A percentile compares a stretch with the other conserved stretches of the same genome.
These are phyloP conservation scores for Decorospora gaudefroyi DNA, from an alignment of 2,329 filamentous ascomycete species.

Conservation along the genomic window DNA sequence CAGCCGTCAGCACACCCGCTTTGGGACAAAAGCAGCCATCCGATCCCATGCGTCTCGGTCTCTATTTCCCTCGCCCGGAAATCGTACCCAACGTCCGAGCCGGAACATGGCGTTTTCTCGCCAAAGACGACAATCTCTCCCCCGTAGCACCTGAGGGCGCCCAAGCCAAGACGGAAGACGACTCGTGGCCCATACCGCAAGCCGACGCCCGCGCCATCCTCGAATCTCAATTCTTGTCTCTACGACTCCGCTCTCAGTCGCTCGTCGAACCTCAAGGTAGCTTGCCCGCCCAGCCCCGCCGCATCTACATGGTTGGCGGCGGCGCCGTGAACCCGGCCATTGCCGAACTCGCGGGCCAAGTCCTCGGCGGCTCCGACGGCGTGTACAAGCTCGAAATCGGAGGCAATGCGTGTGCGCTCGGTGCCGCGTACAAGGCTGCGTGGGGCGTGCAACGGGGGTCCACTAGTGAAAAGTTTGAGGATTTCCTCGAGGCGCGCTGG, in stretches of 20 bases:
- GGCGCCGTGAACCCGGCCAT: conserved; percentile 90
- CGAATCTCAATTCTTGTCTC: conserved; percentile 91
- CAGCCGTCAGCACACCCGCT: conserved; percentile 68
- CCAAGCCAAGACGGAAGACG: conserved; percentile 38
- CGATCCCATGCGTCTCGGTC: conserved; percentile 76
- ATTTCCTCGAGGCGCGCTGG: conserved; percentile 83
- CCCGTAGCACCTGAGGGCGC: conserved; percentile 52
- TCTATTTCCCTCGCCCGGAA: conserved; percentile 95
- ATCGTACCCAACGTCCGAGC: conserved; percentile 89
- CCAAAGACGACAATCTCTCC: conserved; percentile 55
- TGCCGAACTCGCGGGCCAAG: conserved; percentile 79
- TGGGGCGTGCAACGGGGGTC: conserved; percentile 77
- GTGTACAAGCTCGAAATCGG: conserved; percentile 94
- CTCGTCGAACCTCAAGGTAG: conserved; percentile 64
- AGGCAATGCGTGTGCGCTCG: conserved; percentile 91
- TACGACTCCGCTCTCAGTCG: conserved; percentile 79
- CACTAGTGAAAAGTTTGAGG: conserved; percentile 76
- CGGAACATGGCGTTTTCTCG: conserved; percentile 84
- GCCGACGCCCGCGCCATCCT: conserved; percentile 85
- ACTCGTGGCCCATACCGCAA: conserved; percentile 57
- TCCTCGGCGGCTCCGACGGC: conserved; percentile 85
- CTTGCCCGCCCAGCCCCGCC: conserved; percentile 80
- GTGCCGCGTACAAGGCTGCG: conserved; percentile 92
- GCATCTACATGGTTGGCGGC: conserved; percentile 93
- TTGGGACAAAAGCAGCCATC: conserved; percentile 61